A percentile compares a stretch with the other conserved stretches of the same genome.
phyloP scores from a whole-genome alignment of 805 yeast genomes.

The Barnettozyma botsteinii region DNA sequence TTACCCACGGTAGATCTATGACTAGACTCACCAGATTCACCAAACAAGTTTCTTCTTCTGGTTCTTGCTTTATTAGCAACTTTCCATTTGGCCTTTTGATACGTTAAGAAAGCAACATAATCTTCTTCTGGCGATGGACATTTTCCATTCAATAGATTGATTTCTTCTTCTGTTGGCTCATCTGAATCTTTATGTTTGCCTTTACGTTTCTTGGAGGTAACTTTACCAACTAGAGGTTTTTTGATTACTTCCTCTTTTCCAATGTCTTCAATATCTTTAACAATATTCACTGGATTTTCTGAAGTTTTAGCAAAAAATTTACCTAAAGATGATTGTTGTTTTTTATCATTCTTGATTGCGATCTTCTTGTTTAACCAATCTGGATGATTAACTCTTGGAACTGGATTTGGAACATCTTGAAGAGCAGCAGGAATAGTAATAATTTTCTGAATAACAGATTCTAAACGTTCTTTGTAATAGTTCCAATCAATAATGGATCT shows the following conservation, averaged over 20 bases:
- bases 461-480: slow-evolving; percentile 84
- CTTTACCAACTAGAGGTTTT: slow-evolving; percentile 31
- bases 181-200: slow-evolving; percentile 28
- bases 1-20: slow-evolving; percentile 60
- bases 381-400: slow-evolving; percentile 90
- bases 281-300: slow-evolving; percentile 34
- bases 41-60: slow-evolving; percentile 75
- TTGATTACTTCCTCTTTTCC: slow-evolving; percentile 33
- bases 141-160: slow-evolving; percentile 41
- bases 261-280: slow-evolving; percentile 73
- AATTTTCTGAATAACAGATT: slow-evolving; percentile 89
- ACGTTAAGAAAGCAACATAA: slow-evolving; percentile 60
- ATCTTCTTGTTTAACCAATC: slow-evolving; percentile 79
- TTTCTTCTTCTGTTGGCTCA: slow-evolving; percentile 42
- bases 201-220: slow-evolving; percentile 29
- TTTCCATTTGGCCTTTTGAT: slow-evolving; percentile 86
- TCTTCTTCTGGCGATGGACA: slow-evolving; percentile 67
- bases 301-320: slow-evolving; percentile 48
- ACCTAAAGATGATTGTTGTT: slow-evolving; percentile 63
- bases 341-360: slow-evolving; percentile 51
- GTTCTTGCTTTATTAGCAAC: slow-evolving; percentile 65
- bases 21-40: slow-evolving; percentile 47
- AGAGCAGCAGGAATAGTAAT: slow-evolving; percentile 96
- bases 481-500: slow-evolving; percentile 89
- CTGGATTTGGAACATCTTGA: slow-evolving; percentile 84